Evolutionary conservation across 805 yeast genomes (phyloP).

Genomic region (Huiozyma naganishii): DNA sequence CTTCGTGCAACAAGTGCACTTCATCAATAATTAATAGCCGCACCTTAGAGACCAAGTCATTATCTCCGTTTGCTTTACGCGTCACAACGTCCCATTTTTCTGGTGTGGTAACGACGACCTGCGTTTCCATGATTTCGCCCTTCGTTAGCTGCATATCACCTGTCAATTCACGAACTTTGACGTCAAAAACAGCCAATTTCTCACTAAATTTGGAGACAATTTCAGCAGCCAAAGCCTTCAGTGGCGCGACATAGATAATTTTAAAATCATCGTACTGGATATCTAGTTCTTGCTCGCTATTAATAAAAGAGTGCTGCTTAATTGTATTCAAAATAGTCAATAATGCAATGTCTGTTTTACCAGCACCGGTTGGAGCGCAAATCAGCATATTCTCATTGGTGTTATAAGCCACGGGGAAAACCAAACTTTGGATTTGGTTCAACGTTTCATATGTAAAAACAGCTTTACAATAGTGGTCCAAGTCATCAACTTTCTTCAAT

Average conservation of each 20-base stretch:
- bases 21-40: slow-evolving; percentile 87
- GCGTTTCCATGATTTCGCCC: slow-evolving; percentile 71
- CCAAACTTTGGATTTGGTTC: slow-evolving; percentile 83
- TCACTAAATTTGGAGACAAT: slow-evolving; percentile 81
- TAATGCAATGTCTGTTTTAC: slow-evolving; percentile 90
- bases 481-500: slow-evolving; percentile 45
- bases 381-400: slow-evolving; percentile 91
- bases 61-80: slow-evolving; percentile 82
- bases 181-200: slow-evolving; percentile 74
- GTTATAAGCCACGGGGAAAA: slow-evolving; percentile 83
- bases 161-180: slow-evolving; percentile 77
- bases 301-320: slow-evolving; percentile 52
- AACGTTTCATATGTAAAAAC: slow-evolving; percentile 74
- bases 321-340: slow-evolving; percentile 71
- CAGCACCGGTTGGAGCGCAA: slow-evolving; percentile 98
- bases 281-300: slow-evolving; percentile 41
- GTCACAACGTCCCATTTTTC: slow-evolving; percentile 98
- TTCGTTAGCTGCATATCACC: slow-evolving; percentile 92
- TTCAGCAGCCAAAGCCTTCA: slow-evolving; percentile 93
- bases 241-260: slow-evolving; percentile 84
- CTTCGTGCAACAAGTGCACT: slow-evolving; percentile 93
- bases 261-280: slow-evolving; percentile 79
- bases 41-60: slow-evolving; percentile 73
- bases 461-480: slow-evolving; percentile 72
- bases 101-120: slow-evolving; percentile 86